These are phyloP conservation scores for Aureobasidium vineae DNA, from an alignment of 2,329 filamentous ascomycete species.

Conservation along the genomic window DNA sequence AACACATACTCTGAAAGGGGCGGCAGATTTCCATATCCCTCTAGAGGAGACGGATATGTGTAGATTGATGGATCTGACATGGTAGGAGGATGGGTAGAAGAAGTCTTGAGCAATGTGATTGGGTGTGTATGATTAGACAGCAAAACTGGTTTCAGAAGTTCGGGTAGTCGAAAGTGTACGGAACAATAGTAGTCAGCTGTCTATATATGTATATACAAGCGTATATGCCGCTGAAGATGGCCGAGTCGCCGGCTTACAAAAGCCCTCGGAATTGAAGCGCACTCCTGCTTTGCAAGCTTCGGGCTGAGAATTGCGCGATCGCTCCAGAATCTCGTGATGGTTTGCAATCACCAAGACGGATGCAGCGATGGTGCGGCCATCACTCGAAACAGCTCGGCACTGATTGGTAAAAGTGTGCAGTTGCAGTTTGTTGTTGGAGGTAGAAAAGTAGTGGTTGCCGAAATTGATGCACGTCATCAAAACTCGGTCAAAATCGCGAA, in stretches of 20 bases:
- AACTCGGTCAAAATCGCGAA: neutral
- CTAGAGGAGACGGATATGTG: conserved; percentile 56
- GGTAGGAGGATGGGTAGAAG: conserved; percentile 3
- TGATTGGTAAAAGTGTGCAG: no score
- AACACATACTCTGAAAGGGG: conserved; percentile 46
- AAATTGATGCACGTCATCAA: conserved; percentile 20
- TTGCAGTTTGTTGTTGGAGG: neutral
- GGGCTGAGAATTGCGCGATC: conserved; percentile 11
- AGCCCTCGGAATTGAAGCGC: conserved; percentile 26
- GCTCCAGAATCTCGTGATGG: neutral
- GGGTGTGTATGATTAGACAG: neutral
- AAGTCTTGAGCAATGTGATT: neutral
- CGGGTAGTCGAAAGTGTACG: neutral
- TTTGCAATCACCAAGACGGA: neutral
- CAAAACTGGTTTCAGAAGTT: neutral
- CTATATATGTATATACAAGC: neutral
- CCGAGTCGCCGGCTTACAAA: conserved; percentile 12
- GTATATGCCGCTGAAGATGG: neutral
- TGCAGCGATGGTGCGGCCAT: neutral
- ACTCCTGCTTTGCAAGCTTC: conserved; percentile 15
- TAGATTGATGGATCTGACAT: conserved; percentile 55
- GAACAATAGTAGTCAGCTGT: neutral
- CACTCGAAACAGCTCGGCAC: neutral
- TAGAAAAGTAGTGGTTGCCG: neutral
- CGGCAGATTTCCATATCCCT: conserved; percentile 51